Evolutionary conservation across 768 basidiomycete genomes (phyloP).

Genomic region (Pleurotus giganteus): DNA sequence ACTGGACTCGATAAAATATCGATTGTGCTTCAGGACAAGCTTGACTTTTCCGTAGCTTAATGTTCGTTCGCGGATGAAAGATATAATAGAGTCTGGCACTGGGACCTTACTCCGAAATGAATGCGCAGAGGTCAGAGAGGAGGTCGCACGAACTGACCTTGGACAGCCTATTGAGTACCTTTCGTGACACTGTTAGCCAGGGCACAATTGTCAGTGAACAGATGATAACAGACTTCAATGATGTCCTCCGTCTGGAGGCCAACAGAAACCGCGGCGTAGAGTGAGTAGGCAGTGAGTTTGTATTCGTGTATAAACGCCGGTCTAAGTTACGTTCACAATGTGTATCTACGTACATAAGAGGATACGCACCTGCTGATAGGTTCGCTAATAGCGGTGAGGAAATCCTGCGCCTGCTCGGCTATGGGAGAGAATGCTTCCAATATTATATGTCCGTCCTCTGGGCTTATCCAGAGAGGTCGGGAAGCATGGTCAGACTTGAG

Average conservation of each 20-base stretch:
- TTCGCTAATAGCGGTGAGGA: constrained; percentile 96
- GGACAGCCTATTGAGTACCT: constrained; percentile 80
- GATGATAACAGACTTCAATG: constrained; percentile 75
- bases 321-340: constrained; percentile 41
- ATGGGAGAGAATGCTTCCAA: constrained; percentile 98
- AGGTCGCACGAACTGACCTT: constrained; percentile 63
- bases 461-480: constrained; percentile 95
- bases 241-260: constrained; percentile 98
- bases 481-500: constrained; percentile 90
- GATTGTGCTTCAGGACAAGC: constrained; percentile 96
- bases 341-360: constrained; percentile 26
- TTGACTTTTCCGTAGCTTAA: constrained; percentile 98
- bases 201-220: constrained; percentile 17
- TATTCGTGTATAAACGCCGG: constrained; percentile 99
- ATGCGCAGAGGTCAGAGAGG: too few relatives aligned
- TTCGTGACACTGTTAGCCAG: constrained; percentile 25
- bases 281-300: constrained; percentile 95
- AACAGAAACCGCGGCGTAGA: constrained; percentile 98
- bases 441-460: constrained; percentile 89
- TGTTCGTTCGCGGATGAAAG: constrained; percentile 90
- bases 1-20: constrained; percentile 94
- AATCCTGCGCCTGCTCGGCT: constrained; percentile 97
- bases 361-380: constrained; percentile 91
- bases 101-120: constrained; percentile 60
- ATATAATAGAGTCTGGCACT: constrained; percentile 81